Percentiles rank a stretch among this genome's conserved stretches.
These are phyloP conservation scores for Elaeis guineensis DNA, from an alignment of 176 grass and related monocot species.

Conservation along the genomic window DNA sequence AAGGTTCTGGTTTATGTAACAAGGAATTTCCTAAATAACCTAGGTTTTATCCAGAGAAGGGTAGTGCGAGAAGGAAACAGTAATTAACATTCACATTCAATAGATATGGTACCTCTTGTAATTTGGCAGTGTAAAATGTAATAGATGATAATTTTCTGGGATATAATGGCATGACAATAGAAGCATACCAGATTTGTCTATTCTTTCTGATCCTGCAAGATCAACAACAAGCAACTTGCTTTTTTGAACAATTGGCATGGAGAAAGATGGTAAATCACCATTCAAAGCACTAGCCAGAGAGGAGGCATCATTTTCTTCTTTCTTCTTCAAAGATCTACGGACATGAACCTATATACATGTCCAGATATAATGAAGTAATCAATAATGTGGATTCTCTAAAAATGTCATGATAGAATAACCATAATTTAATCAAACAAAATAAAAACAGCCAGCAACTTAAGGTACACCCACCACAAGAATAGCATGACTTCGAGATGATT, in stretches of 20 bases:
- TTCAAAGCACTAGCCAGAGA: constrained; percentile 20
- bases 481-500: constrained; percentile 98
- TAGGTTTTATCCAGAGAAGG: too few relatives aligned
- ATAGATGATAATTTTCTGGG: too few relatives aligned
- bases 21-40: too few relatives aligned
- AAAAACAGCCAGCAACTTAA: too few relatives aligned
- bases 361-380: constrained; percentile 4
- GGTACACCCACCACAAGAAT: constrained; percentile 60
- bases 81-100: too few relatives aligned
- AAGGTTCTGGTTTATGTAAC: too few relatives aligned
- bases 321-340: constrained; percentile 55
- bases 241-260: constrained; percentile 68
- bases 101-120: too few relatives aligned
- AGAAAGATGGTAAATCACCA: constrained; percentile 17
- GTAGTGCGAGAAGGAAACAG: too few relatives aligned
- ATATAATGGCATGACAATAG: too few relatives aligned
- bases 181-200: constrained; percentile 70
- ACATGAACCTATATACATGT: constrained; percentile 56
- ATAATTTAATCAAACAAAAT: too few relatives aligned
- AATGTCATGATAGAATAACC: not conserved
- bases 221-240: constrained; percentile 95
- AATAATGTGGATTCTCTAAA: not conserved
- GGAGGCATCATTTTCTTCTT: constrained; percentile 37
- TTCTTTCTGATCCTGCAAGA: constrained; percentile 95
- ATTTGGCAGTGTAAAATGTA: too few relatives aligned